Base-by-base conservation (phyloP, 2,329 filamentous ascomycete species). In the Xylariomycetidae sp. region DNA sequence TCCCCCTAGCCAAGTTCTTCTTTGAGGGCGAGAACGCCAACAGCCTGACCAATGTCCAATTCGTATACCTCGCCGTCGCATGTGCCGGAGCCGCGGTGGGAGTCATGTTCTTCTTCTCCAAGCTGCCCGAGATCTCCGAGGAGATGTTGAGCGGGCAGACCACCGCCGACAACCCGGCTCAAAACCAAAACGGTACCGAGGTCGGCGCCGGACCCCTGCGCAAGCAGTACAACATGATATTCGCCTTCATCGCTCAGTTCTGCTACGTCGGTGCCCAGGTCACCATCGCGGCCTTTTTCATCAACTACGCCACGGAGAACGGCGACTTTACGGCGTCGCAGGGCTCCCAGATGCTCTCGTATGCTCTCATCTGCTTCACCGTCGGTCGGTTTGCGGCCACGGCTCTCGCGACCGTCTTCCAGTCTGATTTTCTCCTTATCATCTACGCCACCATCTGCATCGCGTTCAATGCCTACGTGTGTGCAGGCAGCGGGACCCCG, bases 381-480 rank as follows among this genome's bases (percentile, higher is more conserved):
- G 49, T 84, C 2, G 85, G 84, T 6, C 75, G 84, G 4, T 87
- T 88, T 53, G 58, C 66, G 4, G 83, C 19, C 14, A 40, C 33
- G 11, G 37, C 16, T 6, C 25, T 40, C 3, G 30, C 30, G 13
- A 40, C 33, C 16, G 20, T 36, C 9, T 30, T 40, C 30, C 33
- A 80, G 25, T 16, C 37, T 14, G 34, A 37, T 46, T 75, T 70
- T 41, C 61, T 66, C 36, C 73, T 74, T 36, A 61, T 75, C 36
- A 60, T 64, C 25, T 87, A 85, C 51, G 79, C 79, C 3, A 82
- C 74, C 29, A 84, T 80, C 22, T 84, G 82, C 59, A 80, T 85
- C 40, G 85, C 85, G 55, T 69, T 86, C 36, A 73, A 23, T 20
- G 33, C 33, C 11, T 37, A 36, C 26, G 26, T 37, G 5, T 32